Conservation (phyloP, 2,329 filamentous ascomycete genomes). For the Huntiella decipiens region DNA sequence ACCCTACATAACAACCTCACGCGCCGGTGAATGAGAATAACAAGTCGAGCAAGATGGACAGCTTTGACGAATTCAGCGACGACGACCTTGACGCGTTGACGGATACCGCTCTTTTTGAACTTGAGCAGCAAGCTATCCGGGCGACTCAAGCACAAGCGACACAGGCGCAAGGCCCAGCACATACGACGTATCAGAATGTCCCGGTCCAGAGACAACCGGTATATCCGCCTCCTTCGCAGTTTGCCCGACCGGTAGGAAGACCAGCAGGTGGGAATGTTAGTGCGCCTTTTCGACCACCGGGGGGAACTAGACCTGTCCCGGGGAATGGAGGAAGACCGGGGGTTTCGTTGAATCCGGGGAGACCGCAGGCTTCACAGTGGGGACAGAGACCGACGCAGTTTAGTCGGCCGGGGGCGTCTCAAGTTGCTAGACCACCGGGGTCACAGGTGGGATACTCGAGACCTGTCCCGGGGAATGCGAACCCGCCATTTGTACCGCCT, state of each 20-base stretch:
- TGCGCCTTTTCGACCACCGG: neutral
- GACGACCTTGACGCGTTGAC: slow-evolving; percentile 44
- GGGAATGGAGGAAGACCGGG: neutral
- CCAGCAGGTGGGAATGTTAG: too few relatives aligned
- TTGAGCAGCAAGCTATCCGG: slow-evolving; percentile 44
- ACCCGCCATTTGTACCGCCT: slow-evolving; percentile 5
- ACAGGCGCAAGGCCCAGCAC: neutral
- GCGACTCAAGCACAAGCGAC: slow-evolving; percentile 29
- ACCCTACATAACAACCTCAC: too few relatives aligned
- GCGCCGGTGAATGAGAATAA: too few relatives aligned
- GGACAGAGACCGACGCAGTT: slow-evolving; percentile 15
- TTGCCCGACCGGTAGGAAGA: too few relatives aligned
- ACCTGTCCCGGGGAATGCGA: neutral
- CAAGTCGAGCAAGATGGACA: neutral
- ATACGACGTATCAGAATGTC: too few relatives aligned
- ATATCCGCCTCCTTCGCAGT: too few relatives aligned
- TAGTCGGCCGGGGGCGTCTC: neutral
- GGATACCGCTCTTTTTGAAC: slow-evolving; percentile 36
- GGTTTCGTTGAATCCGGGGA: slow-evolving; percentile 7
- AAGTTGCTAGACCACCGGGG: neutral
- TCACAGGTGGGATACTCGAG: neutral
- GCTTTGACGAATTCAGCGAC: slow-evolving; percentile 20
- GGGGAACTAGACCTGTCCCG: slow-evolving; percentile 11
- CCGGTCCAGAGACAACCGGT: too few relatives aligned
- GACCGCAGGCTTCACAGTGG: slow-evolving; percentile 24